A percentile compares a stretch with the other conserved stretches of the same genome.
phyloP scores from a whole-genome alignment of 805 yeast species.

The Kazachstania psychrophila region DNA sequence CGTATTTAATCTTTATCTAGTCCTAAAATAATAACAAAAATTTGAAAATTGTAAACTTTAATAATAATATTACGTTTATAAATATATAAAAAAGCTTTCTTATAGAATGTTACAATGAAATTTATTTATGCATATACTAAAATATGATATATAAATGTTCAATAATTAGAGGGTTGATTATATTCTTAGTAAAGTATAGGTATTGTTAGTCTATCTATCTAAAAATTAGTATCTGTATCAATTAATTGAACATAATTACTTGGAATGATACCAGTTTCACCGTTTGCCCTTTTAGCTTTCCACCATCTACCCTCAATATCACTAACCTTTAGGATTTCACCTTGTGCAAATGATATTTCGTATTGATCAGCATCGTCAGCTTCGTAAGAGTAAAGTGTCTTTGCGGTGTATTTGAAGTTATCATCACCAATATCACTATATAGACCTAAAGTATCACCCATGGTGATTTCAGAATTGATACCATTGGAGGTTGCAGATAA shows the following conservation, averaged over 20 bases:
- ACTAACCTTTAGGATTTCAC: slow-evolving; percentile 83
- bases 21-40: slow-evolving; percentile 5
- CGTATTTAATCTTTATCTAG: slow-evolving; percentile 3
- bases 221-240: slow-evolving; percentile 19
- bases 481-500: slow-evolving; percentile 24
- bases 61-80: background rate
- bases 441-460: slow-evolving; percentile 30
- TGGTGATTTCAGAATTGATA: slow-evolving; percentile 26
- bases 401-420: slow-evolving; percentile 70
- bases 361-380: slow-evolving; percentile 91
- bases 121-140: too few species aligned
- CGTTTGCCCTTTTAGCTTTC: slow-evolving; percentile 86
- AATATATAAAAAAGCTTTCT: too few species aligned
- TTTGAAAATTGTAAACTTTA: slow-evolving; percentile 1
- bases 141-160: too few species aligned
- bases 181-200: too few species aligned
- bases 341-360: slow-evolving; percentile 83
- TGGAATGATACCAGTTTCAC: slow-evolving; percentile 94
- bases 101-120: too few species aligned
- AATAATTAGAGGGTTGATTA: background rate
- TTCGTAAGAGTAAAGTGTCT: slow-evolving; percentile 75
- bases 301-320: slow-evolving; percentile 97
- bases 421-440: slow-evolving; percentile 31
- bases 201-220: slow-evolving; percentile 16
- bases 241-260: slow-evolving; percentile 81